Percentiles rank a stretch among this genome's conserved stretches.
Evolutionary conservation across 805 yeast genomes (phyloP).

Genomic region (Candida ficus): DNA sequence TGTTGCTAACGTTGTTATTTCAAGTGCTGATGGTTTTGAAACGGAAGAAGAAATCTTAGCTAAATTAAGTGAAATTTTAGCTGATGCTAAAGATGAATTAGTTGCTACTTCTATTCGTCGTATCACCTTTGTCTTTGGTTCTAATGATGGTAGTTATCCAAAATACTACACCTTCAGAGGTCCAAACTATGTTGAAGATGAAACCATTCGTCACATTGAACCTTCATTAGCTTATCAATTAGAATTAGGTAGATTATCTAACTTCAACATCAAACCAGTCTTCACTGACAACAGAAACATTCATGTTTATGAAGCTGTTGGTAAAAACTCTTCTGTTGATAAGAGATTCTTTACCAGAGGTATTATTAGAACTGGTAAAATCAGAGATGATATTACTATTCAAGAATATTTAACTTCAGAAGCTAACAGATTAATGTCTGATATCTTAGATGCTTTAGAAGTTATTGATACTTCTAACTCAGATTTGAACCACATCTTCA

Average conservation of each 20-base stretch:
- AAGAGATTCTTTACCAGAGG: slow-evolving; percentile 97
- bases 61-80: slow-evolving; percentile 60
- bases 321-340: slow-evolving; percentile 89
- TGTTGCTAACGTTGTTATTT: slow-evolving; percentile 76
- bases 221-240: slow-evolving; percentile 98
- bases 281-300: slow-evolving; percentile 96
- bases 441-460: slow-evolving; percentile 91
- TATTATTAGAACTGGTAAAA: slow-evolving; percentile 91
- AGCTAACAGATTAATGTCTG: slow-evolving; percentile 93
- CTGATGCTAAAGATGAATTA: slow-evolving; percentile 66
- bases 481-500: slow-evolving; percentile 94
- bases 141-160: slow-evolving; percentile 82
- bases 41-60: slow-evolving; percentile 63
- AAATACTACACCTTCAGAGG: slow-evolving; percentile 94
- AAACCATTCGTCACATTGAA: slow-evolving; percentile 94
- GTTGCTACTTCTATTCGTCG: slow-evolving; percentile 77
- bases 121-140: slow-evolving; percentile 85
- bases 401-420: slow-evolving; percentile 94
- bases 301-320: slow-evolving; percentile 95
- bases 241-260: slow-evolving; percentile 89
- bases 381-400: slow-evolving; percentile 87
- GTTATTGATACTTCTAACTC: slow-evolving; percentile 92
- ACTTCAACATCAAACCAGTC: slow-evolving; percentile 91
- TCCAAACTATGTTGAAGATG: slow-evolving; percentile 79
- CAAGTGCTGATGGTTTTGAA: slow-evolving; percentile 67